Conservation (phyloP, 2,329 filamentous ascomycete genomes). For the Colletotrichum navitas region DNA sequence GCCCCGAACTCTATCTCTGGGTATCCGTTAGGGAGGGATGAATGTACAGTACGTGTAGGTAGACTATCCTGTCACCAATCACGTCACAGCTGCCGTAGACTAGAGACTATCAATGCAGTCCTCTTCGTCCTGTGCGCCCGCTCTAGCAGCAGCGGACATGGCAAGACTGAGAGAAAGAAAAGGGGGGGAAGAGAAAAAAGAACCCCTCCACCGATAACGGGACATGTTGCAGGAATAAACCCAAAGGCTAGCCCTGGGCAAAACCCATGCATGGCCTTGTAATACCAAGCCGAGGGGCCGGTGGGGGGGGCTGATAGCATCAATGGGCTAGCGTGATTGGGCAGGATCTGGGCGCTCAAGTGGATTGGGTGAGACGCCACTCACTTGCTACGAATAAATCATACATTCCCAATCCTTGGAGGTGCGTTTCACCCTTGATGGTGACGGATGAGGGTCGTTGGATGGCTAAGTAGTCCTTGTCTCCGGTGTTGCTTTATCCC, state of each 20-base stretch:
- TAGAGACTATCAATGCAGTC: background rate
- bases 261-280: constrained; percentile 5
- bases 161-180: background rate
- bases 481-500: constrained; percentile 2
- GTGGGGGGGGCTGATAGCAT: constrained; percentile 3
- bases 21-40: background rate
- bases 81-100: background rate
- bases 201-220: background rate
- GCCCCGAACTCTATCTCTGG: background rate
- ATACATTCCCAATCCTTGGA: constrained; percentile 34
- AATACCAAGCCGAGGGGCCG: constrained; percentile 3
- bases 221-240: background rate
- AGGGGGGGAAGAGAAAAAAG: no score
- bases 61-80: background rate
- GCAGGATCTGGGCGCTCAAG: constrained; percentile 9
- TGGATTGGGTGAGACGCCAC: constrained; percentile 25
- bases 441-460: constrained; percentile 3
- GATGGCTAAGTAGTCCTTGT: constrained; percentile 1
- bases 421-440: constrained; percentile 30
- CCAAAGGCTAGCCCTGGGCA: background rate
- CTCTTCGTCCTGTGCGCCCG: background rate
- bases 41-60: background rate
- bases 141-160: background rate
- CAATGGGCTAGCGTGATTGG: constrained; percentile 12
- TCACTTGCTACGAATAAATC: constrained; percentile 35